These are phyloP conservation scores for Tulasnella sp. DNA, from an alignment of 768 basidiomycete species.

Conservation along the genomic window DNA sequence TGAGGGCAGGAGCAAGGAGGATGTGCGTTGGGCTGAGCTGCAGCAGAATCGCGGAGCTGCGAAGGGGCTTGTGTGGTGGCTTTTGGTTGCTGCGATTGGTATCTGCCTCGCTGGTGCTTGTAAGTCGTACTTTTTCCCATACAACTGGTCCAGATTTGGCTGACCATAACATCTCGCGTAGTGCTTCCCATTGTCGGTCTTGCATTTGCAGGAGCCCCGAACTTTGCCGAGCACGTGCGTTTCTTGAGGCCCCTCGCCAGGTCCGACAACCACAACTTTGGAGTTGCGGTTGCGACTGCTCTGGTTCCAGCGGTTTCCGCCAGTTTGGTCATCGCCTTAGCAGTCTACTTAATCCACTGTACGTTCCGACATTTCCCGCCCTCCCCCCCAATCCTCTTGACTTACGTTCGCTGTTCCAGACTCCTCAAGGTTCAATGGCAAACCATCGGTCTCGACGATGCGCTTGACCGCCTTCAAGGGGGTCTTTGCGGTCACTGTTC, in stretches of 20 bases:
- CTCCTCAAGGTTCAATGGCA: slow-evolving; percentile 50
- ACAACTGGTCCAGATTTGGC: slow-evolving; percentile 11
- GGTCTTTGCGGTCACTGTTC: slow-evolving; percentile 55
- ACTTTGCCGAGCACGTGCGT: slow-evolving; percentile 64
- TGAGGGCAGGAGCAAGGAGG: slow-evolving; percentile 76
- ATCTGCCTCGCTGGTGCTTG: slow-evolving; percentile 55
- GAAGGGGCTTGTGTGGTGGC: slow-evolving; percentile 51
- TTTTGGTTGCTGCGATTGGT: slow-evolving; percentile 47
- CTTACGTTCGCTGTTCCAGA: slow-evolving; percentile 38
- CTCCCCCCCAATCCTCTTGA: slow-evolving; percentile 25
- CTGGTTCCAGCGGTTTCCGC: slow-evolving; percentile 63
- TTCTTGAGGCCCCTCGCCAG: slow-evolving; percentile 54
- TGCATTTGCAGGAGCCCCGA: slow-evolving; percentile 62
- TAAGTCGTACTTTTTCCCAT: slow-evolving; percentile 42
- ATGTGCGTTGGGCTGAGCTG: slow-evolving; percentile 74
- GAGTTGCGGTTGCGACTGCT: slow-evolving; percentile 60
- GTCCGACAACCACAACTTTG: slow-evolving; percentile 45
- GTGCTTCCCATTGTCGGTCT: slow-evolving; percentile 70
- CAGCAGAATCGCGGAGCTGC: slow-evolving; percentile 46
- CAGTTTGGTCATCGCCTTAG: slow-evolving; percentile 54
- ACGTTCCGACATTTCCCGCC: slow-evolving; percentile 34
- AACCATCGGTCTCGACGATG: slow-evolving; percentile 59
- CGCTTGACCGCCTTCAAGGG: slow-evolving; percentile 60
- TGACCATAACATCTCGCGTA: slow-evolving; percentile 34
- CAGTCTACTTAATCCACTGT: slow-evolving; percentile 55